Evolutionary conservation across 2,329 filamentous ascomycete genomes (phyloP).

Genomic region (Cladosporium oxysporum): DNA sequence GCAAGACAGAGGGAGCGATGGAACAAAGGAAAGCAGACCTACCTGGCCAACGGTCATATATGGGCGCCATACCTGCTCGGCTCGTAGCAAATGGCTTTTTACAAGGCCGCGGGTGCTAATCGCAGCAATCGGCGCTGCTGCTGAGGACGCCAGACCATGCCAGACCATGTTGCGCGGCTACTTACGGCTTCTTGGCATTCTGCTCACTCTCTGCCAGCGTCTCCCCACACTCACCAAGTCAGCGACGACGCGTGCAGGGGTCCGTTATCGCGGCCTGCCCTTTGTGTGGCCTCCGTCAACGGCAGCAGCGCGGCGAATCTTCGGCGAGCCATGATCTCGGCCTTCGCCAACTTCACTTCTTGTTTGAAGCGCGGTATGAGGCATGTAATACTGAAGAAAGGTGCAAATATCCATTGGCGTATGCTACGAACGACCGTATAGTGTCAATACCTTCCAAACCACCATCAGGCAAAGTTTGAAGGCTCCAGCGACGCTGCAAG

Average conservation of each 20-base stretch:
- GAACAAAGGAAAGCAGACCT: slow-evolving; percentile 11
- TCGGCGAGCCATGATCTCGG: slow-evolving; percentile 2
- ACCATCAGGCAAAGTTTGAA: background rate
- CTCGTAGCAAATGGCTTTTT: slow-evolving; percentile 8
- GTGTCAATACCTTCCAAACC: background rate
- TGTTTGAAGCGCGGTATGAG: background rate
- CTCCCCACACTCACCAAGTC: slow-evolving; percentile 8
- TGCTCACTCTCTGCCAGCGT: background rate
- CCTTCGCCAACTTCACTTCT: slow-evolving; percentile 7
- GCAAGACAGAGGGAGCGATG: background rate
- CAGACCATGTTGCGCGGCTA: slow-evolving; percentile 14
- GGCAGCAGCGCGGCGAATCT: slow-evolving; percentile 8
- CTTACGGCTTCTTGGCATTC: slow-evolving; percentile 16
- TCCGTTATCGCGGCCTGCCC: slow-evolving; percentile 12
- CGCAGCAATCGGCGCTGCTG: slow-evolving; percentile 17
- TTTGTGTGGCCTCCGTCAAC: slow-evolving; percentile 8
- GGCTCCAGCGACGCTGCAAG: background rate
- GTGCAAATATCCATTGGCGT: slow-evolving; percentile 7
- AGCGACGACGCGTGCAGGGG: background rate
- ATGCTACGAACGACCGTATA: background rate
- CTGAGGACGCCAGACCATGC: slow-evolving; percentile 1
- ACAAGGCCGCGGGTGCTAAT: slow-evolving; percentile 19
- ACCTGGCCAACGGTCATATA: slow-evolving; percentile 15
- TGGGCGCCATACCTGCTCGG: slow-evolving; percentile 18
- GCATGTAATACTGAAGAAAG: slow-evolving; percentile 2